Base-by-base conservation (phyloP, 805 yeast genomes). In the Candida incommunis region DNA sequence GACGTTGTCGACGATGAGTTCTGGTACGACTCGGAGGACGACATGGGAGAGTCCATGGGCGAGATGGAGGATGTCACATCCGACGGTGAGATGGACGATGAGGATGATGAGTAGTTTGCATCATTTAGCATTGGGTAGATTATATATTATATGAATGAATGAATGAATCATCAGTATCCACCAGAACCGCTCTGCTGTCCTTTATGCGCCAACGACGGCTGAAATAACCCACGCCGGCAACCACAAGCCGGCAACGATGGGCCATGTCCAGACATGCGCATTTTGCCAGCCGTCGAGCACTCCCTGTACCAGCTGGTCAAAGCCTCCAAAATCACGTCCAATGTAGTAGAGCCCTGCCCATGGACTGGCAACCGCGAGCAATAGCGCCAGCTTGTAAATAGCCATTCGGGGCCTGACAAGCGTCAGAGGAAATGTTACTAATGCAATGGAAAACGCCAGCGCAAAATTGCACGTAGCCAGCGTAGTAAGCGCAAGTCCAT, bases 211-310 rank as follows among this genome's bases (percentile, higher is more conserved):
- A 13, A 13, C 27, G 4, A 18, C 34, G 27, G 31, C 37, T 2
- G 50, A 53, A 15, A 65, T 54, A 2, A 77, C 40, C 97, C 97
- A 90, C 3, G 78, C 71, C 2, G 96, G 94, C 31, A 79, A 59
- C 95, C 95, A 87, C 0, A 86, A 83, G 37, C 80, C 64, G 35
- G 77, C 67, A 1, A 87, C 58, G 22, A 83, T 72, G 46, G 75
- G 71, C 88, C 95, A 86, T 0, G 95, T 82, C 90, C 95, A 86
- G 48, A 82, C 79, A 46, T 81, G 82, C 46, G 83, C 63, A 31
- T 78, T 74, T 22, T 66, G 56, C 81, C 88, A 84, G 2, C 85
- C 76, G 23, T 73, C 67, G 9, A 79, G 58, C 15, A 87, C 64
- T 0, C 77, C 76, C 20, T 61, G 56, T 44, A 80, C 66, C 3